Conservation (phyloP, 495 filamentous ascomycete species). For the Penicillium roqueforti region DNA sequence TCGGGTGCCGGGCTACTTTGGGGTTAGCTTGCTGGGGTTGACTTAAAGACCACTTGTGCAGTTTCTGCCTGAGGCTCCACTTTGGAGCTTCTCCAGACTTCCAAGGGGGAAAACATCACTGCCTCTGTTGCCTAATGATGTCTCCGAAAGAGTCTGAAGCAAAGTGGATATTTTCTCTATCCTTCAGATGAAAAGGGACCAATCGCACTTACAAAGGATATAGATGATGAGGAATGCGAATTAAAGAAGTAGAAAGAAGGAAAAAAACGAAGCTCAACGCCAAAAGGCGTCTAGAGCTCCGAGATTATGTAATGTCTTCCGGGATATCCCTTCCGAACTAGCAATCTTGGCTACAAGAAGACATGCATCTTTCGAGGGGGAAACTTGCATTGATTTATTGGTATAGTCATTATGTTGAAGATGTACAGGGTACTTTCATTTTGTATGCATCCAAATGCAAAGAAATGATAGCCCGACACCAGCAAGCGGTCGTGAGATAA, state of each 20-base stretch:
- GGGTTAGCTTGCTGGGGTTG: slow-evolving; percentile 26
- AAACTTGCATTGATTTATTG: not conserved
- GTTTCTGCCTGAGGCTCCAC: slow-evolving; percentile 6
- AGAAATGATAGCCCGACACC: not conserved
- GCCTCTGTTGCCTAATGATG: not conserved
- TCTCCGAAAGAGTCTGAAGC: not conserved
- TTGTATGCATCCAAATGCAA: not conserved
- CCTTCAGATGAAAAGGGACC: not conserved
- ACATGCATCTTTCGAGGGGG: not conserved
- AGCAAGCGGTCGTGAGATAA: not conserved
- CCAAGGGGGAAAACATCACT: not conserved
- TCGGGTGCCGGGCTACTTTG: slow-evolving; percentile 24
- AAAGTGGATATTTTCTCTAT: not conserved
- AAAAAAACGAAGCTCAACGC: slow-evolving; percentile 27
- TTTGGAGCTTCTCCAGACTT: slow-evolving; percentile 10
- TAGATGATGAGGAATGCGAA: slow-evolving; percentile 13
- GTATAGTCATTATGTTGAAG: not conserved
- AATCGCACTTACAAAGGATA: slow-evolving; percentile 21
- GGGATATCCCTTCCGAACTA: slow-evolving; percentile 12
- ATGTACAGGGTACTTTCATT: not conserved
- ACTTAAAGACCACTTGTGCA: slow-evolving; percentile 21
- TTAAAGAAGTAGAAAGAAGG: slow-evolving; percentile 18
- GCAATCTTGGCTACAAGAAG: not conserved
- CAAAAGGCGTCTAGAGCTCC: slow-evolving; percentile 22
- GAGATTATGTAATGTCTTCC: slow-evolving; percentile 14